Conservation (phyloP, 2,329 filamentous ascomycete genomes). For the Chrysosporium keratinophilum region DNA sequence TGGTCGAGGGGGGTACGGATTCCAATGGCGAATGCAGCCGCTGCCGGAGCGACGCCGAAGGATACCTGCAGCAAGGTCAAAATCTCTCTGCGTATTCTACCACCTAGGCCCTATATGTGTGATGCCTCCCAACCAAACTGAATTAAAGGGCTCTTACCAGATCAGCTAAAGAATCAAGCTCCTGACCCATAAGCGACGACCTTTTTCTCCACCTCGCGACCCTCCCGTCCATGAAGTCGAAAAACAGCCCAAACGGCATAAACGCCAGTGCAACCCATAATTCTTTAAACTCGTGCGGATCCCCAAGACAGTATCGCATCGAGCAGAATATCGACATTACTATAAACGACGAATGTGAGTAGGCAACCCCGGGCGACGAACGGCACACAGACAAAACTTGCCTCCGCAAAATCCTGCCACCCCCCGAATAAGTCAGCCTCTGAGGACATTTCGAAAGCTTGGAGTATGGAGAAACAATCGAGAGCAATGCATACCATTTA, state of each 20-base stretch:
- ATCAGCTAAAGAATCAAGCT: slow-evolving; percentile 90
- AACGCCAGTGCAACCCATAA: slow-evolving; percentile 76
- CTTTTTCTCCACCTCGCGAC: slow-evolving; percentile 95
- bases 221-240: slow-evolving; percentile 96
- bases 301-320: slow-evolving; percentile 78
- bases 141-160: slow-evolving; percentile 51
- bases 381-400: slow-evolving; percentile 22
- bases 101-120: too few species aligned
- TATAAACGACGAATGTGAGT: slow-evolving; percentile 17
- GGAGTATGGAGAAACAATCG: neutral
- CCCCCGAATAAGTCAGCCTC: slow-evolving; percentile 1
- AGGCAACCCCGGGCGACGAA: neutral
- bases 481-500: slow-evolving; percentile 34
- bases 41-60: slow-evolving; percentile 83
- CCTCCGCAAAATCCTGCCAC: slow-evolving; percentile 40
- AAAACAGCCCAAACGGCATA: slow-evolving; percentile 88
- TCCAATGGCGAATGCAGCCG: slow-evolving; percentile 78
- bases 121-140: neutral
- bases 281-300: slow-evolving; percentile 54
- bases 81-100: neutral
- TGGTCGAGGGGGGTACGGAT: slow-evolving; percentile 77
- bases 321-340: slow-evolving; percentile 95
- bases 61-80: slow-evolving; percentile 56
- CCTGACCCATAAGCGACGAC: slow-evolving; percentile 95
- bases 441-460: neutral